Conservation (phyloP, 2,329 filamentous ascomycete species). For the Curvularia eragrostidis region DNA sequence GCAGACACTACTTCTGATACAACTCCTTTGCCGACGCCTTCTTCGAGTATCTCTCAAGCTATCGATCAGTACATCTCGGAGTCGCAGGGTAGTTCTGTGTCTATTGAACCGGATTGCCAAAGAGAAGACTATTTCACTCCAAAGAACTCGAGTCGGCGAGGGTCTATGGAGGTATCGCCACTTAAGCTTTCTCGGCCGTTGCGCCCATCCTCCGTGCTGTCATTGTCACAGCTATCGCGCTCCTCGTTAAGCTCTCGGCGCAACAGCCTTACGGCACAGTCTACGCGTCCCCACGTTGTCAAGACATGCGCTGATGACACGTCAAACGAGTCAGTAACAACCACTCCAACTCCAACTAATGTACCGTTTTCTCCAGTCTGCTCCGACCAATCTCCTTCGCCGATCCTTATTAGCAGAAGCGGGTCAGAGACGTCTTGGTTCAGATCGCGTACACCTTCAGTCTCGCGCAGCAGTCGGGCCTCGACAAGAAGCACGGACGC, state of each 20-base stretch:
- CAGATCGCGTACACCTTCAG: constrained; percentile 24
- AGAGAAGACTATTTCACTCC: constrained; percentile 50
- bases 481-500: constrained; percentile 19
- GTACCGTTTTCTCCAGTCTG: constrained; percentile 12
- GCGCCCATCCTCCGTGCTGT: constrained; percentile 48
- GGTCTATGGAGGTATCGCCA: constrained; percentile 41
- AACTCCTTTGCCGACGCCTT: constrained; percentile 19
- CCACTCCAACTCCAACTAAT: constrained; percentile 8
- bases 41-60: constrained; percentile 23
- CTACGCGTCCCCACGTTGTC: constrained; percentile 44
- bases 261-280: constrained; percentile 37
- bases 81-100: constrained; percentile 11
- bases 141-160: constrained; percentile 32
- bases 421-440: constrained; percentile 31
- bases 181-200: constrained; percentile 34
- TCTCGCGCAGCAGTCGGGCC: constrained; percentile 18
- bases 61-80: constrained; percentile 25
- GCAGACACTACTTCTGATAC: constrained; percentile 21
- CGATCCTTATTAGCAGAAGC: constrained; percentile 23
- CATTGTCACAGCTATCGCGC: constrained; percentile 39
- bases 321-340: constrained; percentile 31
- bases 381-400: constrained; percentile 20
- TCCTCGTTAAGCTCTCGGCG: constrained; percentile 37
- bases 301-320: constrained; percentile 51
- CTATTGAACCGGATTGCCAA: constrained; percentile 57